Percentiles rank a stretch among this genome's conserved stretches.
These are phyloP conservation scores for Chaetomium sp. DNA, from an alignment of 2,329 filamentous ascomycete species.

Conservation along the genomic window DNA sequence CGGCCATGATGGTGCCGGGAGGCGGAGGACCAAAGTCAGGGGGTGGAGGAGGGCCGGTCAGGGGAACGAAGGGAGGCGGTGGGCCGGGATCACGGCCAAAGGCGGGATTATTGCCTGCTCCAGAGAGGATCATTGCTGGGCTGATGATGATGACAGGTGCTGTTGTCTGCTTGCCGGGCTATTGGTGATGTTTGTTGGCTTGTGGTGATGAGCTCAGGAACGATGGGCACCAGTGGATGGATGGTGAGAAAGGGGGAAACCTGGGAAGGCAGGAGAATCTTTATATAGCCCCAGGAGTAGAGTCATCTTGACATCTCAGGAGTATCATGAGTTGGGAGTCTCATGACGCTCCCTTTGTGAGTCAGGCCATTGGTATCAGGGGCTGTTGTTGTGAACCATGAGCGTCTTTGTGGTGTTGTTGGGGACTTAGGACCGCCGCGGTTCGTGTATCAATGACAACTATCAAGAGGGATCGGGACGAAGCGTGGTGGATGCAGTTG, in stretches of 20 bases:
- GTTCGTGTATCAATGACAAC: neutral
- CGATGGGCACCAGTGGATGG: neutral
- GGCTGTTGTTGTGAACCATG: neutral
- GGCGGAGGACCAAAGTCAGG: slow-evolving; percentile 28
- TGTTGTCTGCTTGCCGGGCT: neutral
- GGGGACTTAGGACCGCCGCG: neutral
- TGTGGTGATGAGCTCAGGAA: neutral
- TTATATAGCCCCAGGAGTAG: slow-evolving; percentile 6
- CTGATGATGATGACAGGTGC: neutral
- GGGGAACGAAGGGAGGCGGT: slow-evolving; percentile 6
- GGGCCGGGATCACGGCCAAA: slow-evolving; percentile 24
- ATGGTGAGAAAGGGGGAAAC: neutral
- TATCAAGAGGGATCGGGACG: neutral
- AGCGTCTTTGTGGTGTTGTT: slow-evolving; percentile 13
- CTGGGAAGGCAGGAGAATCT: neutral
- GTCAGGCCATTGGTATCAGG: slow-evolving; percentile 9
- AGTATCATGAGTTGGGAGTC: neutral
- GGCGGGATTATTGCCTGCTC: slow-evolving; percentile 22
- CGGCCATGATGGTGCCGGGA: slow-evolving; percentile 21
- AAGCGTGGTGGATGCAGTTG: neutral
- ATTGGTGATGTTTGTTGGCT: neutral
- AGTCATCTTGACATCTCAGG: neutral
- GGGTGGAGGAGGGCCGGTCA: neutral
- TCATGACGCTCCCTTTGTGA: slow-evolving; percentile 1
- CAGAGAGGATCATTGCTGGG: slow-evolving; percentile 17